Base-by-base conservation (phyloP, 495 filamentous ascomycete genomes). In the Bryoglossum gracile region DNA sequence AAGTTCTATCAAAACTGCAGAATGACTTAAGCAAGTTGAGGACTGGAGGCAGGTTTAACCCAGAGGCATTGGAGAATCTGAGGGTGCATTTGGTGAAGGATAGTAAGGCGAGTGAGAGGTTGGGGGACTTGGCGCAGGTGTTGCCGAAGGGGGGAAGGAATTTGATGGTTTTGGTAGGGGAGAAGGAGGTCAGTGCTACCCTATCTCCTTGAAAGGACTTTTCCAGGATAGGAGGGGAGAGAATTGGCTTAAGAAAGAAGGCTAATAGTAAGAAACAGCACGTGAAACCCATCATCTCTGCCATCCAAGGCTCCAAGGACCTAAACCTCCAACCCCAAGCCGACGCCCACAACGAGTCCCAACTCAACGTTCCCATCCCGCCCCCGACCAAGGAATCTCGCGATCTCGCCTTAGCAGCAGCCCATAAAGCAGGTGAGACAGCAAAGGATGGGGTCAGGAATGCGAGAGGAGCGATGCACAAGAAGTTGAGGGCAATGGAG, bases 81-180 rank as follows among this genome's bases (percentile, higher is more conserved):
- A 74, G 76, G 13, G 82, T 91, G 37, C 67, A 73, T 36, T 61
- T 82, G 3, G 66, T 74, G 63, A 76, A 76, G 57, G 69, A 68
- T n/a, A 64, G 53, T 28, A 75, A 73, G 17, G 65, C 71, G 30
- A 73, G 69, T 2, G 75, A 75, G 51, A 66, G 71, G 46, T 65
- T 94, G 22, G 74, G 78, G 8, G 86, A 91, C 57, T 58, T 94
- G 34, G 87, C 87, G 22, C 83, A 87, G 54, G 75, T 94, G 10
- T 68, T 90, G 26, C 83, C 84, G 13, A 83, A 82, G 52, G 81
- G 77, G 28, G 81, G 84, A 6, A 71, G 87, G 50, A 73, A 73
- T 35, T 69, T 89, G 39, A 74, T 76, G 25, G 67, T 94, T 33
- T 62, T 89, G 8, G 80, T 77, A 19, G 71, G 74, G 8, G 82